Percentiles rank a stretch among this genome's conserved stretches.
phyloP scores from a whole-genome alignment of 2,329 filamentous ascomycete species.

The Cytospora piceicola region DNA sequence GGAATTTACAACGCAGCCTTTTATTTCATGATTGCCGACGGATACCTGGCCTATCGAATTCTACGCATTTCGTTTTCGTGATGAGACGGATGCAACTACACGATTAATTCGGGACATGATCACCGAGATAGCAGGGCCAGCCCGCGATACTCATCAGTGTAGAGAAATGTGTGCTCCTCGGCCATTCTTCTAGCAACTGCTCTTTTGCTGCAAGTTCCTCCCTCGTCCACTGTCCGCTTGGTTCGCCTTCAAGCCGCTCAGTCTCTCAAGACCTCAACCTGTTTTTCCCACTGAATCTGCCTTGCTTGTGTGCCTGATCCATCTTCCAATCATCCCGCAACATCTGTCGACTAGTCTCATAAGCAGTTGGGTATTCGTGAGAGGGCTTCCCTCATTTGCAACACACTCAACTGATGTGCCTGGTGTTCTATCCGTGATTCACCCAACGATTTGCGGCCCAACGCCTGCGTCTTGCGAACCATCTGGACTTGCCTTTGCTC shows the following conservation, averaged over 20 bases:
- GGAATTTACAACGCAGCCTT: background rate
- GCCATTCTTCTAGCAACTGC: background rate
- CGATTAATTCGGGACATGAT: background rate
- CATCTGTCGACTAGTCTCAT: conserved; percentile 5
- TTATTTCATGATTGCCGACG: conserved; percentile 11
- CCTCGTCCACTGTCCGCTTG: background rate
- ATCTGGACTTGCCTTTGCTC: background rate
- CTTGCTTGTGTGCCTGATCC: conserved; percentile 11
- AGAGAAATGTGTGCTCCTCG: background rate
- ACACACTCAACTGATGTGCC: conserved; percentile 7
- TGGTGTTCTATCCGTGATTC: conserved; percentile 1
- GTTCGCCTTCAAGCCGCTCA: conserved; percentile 13
- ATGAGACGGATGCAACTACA: background rate
- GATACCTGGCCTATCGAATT: background rate
- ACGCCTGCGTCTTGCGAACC: conserved; percentile 12
- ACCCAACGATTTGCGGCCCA: background rate
- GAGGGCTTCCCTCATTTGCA: conserved; percentile 4
- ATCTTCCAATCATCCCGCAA: conserved; percentile 6
- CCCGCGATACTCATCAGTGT: background rate
- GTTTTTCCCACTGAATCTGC: background rate
- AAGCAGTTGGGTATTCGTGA: conserved; percentile 9
- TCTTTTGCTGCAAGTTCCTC: conserved; percentile 5
- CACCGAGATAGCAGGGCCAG: background rate
- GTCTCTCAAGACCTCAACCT: background rate
- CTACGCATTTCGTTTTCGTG: background rate